Evolutionary conservation across 805 yeast genomes (phyloP).

Genomic region (Naumovozyma castellii): DNA sequence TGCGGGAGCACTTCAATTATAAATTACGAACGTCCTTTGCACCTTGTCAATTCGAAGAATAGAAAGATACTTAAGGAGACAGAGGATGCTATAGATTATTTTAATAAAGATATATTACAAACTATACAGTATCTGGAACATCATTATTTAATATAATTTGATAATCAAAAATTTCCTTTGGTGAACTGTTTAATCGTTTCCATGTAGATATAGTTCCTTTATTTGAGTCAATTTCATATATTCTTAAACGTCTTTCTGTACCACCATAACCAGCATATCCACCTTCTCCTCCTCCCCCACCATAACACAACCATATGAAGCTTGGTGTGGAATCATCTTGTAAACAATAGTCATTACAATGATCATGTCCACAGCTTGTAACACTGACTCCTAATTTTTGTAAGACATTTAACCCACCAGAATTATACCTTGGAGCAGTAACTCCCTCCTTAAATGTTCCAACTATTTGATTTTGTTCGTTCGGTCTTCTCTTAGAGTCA

Average conservation of each 20-base stretch:
- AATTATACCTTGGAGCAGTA: constrained; percentile 66
- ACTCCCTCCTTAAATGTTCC: constrained; percentile 66
- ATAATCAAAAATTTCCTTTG: constrained; percentile 38
- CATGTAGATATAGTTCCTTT: constrained; percentile 44
- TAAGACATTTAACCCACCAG: constrained; percentile 54
- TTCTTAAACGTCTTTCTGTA: constrained; percentile 66
- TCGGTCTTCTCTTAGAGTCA: constrained; percentile 24
- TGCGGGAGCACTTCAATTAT: constrained; percentile 24
- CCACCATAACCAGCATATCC: constrained; percentile 94
- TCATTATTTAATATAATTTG: constrained; percentile 39
- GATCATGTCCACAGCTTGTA: constrained; percentile 87
- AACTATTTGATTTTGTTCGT: constrained; percentile 31
- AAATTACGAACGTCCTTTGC: constrained; percentile 15
- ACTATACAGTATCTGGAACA: constrained; percentile 23
- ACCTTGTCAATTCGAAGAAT: constrained; percentile 11
- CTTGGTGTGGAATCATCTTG: constrained; percentile 35
- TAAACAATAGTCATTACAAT: constrained; percentile 85
- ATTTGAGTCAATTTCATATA: constrained; percentile 54
- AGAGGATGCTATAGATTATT: constrained; percentile 11
- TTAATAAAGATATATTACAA: constrained; percentile 21
- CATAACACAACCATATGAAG: constrained; percentile 80
- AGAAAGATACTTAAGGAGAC: constrained; percentile 10
- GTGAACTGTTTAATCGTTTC: constrained; percentile 60
- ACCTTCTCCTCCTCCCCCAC: constrained; percentile 91
- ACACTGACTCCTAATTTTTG: constrained; percentile 63